Evolutionary conservation across 257 asterid species (phyloP), one percentile per base, ranked within the genome.

Genomic region (Salvia hispanica): DNA sequence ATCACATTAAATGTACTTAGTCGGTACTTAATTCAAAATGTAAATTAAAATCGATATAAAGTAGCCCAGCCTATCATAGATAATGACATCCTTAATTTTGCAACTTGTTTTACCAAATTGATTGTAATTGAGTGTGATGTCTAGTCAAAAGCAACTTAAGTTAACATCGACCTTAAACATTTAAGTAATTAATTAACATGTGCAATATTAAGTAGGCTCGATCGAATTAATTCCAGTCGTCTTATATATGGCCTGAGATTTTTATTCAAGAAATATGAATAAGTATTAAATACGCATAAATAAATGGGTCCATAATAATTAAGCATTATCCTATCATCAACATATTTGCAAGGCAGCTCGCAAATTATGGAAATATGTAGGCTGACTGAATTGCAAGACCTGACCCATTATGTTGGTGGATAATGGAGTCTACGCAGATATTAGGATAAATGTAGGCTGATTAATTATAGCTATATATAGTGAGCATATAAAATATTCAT

Each of bases 401-500:
- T 25, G 31, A 79, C 89, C 91, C 91, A 75, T 57, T 76, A 39
- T 84, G 90, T 81, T 88, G 85, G 88, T 79, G 72, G 82, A 73
- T 25, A 25, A 25, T 84, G 76, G 65, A 78, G 76, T 79, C 68
- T 65, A 67, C 78, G 45, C 11, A 40, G 10, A 67, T 60, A 60
- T 51, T 40, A 52, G 43, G 42, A 46, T 57, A 67, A 21, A 43
- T 54, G 55, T 51, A 18, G 61, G 11, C 48, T 58, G 16, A 39
- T 56, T 34, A 25, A 25, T 39, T 16, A 40, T 69, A 72, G 44
- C 21, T 45, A 53, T 6, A 36, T 8, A 14, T 68, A 34, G 18
- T 54, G 3, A 7, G 48, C n/a, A 3, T 3, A 13, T 42, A 40
- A n/a, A 34, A 48, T 53, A 65, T 16, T 13, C n/a, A 48, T 48